phyloP scores from a whole-genome alignment of 2,329 filamentous ascomycete genomes.

The Coniochaeta ligniaria region DNA sequence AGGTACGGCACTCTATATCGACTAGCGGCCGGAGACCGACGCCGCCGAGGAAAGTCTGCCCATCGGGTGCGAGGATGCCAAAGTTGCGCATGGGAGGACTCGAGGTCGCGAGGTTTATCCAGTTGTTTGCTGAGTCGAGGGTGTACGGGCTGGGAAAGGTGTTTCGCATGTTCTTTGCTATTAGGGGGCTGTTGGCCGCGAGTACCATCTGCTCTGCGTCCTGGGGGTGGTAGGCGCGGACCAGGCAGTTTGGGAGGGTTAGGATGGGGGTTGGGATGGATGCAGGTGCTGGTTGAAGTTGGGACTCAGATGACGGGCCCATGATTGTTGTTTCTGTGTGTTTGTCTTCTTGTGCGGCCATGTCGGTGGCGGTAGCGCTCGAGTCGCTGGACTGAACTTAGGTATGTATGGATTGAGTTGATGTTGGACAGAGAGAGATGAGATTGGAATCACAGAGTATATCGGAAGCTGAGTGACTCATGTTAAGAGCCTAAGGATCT shows the following conservation, averaged over 20 bases:
- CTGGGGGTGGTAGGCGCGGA: conserved; percentile 30
- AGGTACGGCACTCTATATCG: conserved; percentile 33
- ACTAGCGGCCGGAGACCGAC: conserved; percentile 28
- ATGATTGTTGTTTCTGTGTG: not conserved
- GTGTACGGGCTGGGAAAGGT: conserved; percentile 40
- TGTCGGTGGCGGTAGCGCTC: not conserved
- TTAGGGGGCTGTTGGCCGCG: conserved; percentile 28
- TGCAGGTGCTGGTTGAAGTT: not conserved
- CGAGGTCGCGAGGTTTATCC: conserved; percentile 20
- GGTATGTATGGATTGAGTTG: not conserved
- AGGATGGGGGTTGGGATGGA: conserved; percentile 16
- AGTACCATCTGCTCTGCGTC: conserved; percentile 29
- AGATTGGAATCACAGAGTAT: not conserved
- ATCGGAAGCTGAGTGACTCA: not conserved
- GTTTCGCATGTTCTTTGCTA: conserved; percentile 32
- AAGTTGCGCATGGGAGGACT: conserved; percentile 22
- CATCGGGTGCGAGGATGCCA: conserved; percentile 24
- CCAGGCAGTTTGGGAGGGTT: conserved; percentile 20
- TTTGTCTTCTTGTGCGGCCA: not conserved
- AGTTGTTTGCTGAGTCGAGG: conserved; percentile 27
- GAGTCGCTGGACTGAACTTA: not conserved
- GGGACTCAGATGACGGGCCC: not conserved
- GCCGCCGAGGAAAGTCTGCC: conserved; percentile 27
- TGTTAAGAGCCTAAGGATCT: not conserved
- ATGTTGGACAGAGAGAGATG: not conserved